Evolutionary conservation across 2,329 filamentous ascomycete genomes (phyloP).

Genomic region (Colletotrichum graminicola): DNA sequence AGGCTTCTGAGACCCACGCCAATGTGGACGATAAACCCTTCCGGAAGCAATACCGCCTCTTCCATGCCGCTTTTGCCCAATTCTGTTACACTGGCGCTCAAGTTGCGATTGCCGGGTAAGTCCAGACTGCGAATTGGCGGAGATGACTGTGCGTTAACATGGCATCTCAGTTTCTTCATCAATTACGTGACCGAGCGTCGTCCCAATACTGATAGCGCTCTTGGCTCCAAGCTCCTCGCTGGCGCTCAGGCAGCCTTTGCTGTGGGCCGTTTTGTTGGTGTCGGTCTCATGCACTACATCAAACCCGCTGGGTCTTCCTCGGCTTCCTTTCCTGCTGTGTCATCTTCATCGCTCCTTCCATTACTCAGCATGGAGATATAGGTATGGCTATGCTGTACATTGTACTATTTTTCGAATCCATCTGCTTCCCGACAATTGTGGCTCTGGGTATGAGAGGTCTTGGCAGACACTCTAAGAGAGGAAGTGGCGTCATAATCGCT

Average conservation of each 20-base stretch:
- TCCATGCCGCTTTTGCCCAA: conserved; percentile 81
- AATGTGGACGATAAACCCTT: conserved; percentile 64
- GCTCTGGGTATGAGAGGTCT: conserved; percentile 69
- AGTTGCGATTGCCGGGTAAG: conserved; percentile 73
- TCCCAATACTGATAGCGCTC: conserved; percentile 60
- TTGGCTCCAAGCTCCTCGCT: conserved; percentile 76
- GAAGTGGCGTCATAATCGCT: conserved; percentile 72
- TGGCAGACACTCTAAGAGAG: conserved; percentile 82
- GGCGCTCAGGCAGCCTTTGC: conserved; percentile 81
- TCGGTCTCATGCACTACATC: conserved; percentile 59
- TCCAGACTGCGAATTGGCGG: conserved; percentile 49
- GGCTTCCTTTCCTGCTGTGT: conserved; percentile 63
- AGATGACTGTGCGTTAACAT: conserved; percentile 79
- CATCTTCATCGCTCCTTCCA: conserved; percentile 64
- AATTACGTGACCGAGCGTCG: conserved; percentile 74
- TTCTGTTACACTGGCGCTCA: conserved; percentile 85
- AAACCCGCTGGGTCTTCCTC: conserved; percentile 53
- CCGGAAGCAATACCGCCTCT: conserved; percentile 79
- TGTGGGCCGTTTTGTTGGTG: conserved; percentile 77
- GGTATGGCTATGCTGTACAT: conserved; percentile 68
- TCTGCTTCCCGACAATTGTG: conserved; percentile 71
- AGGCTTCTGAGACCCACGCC: conserved; percentile 62
- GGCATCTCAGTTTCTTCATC: conserved; percentile 77
- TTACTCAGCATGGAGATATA: conserved; percentile 60
- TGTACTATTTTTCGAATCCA: conserved; percentile 69